Evolutionary conservation across 768 basidiomycete species (phyloP).

Genomic region (Tubosaeta brunneosetosa): DNA sequence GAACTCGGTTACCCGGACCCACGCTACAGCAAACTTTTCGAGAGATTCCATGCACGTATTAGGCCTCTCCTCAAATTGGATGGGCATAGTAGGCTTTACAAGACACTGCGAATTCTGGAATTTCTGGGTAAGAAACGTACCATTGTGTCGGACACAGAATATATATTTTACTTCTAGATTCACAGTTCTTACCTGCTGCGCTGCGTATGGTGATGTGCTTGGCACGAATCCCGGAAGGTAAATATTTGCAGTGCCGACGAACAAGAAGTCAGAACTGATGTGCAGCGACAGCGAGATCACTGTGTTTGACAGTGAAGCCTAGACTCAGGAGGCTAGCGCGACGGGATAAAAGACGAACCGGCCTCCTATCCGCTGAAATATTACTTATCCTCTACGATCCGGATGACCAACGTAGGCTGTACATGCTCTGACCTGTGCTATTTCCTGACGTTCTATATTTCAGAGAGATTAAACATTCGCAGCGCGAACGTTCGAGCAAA

Average conservation of each 20-base stretch:
- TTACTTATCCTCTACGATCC: constrained; percentile 10
- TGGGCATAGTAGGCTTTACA: too few species aligned
- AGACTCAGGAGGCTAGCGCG: too few species aligned
- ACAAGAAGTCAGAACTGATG: too few species aligned
- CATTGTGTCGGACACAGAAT: neutral
- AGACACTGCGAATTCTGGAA: too few species aligned
- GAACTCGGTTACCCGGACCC: too few species aligned
- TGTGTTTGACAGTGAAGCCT: too few species aligned
- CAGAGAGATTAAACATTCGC: constrained; percentile 9
- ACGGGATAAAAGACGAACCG: too few species aligned
- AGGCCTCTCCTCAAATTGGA: too few species aligned
- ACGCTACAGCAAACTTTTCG: too few species aligned
- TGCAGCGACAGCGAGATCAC: neutral
- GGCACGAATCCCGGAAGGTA: constrained; percentile 16
- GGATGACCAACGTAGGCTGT: constrained; percentile 1
- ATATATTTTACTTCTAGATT: constrained; percentile 5
- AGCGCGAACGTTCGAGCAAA: constrained; percentile 12
- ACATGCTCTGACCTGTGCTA: neutral
- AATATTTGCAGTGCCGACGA: neutral
- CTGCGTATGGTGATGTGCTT: constrained; percentile 16
- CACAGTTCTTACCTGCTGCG: constrained; percentile 9
- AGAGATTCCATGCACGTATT: too few species aligned
- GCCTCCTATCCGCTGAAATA: constrained; percentile 20
- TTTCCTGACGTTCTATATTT: neutral
- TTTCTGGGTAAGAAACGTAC: too few species aligned